phyloP scores from a whole-genome alignment of 306 rosid species.

The Carpinus fangiana region DNA sequence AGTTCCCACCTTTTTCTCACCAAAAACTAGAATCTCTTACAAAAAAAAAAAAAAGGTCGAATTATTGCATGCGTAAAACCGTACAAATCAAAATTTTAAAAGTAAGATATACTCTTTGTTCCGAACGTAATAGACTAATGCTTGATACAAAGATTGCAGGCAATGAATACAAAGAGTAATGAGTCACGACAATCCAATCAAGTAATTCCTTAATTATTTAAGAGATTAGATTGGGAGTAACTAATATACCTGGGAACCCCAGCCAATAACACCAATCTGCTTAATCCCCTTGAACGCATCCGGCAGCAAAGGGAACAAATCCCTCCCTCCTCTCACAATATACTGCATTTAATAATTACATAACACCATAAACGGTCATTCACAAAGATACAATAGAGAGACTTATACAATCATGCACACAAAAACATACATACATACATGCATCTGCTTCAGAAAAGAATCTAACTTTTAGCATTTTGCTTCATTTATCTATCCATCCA shows the following conservation, averaged over 20 bases:
- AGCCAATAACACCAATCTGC: conserved; percentile 98
- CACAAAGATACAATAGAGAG: neutral
- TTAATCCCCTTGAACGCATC: conserved; percentile 90
- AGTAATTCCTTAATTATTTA: neutral
- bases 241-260: conserved; percentile 91
- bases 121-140: neutral
- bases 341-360: conserved; percentile 43
- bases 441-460: neutral
- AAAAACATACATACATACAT: neutral
- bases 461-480: neutral
- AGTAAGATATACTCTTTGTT: neutral
- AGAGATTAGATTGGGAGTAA: neutral
- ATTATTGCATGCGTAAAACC: neutral
- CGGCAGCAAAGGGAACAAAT: conserved; percentile 79
- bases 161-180: neutral
- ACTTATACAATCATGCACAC: neutral
- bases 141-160: neutral
- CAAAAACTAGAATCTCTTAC: neutral
- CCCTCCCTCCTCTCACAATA: conserved; percentile 91
- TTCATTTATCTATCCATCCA: neutral
- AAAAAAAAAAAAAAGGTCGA: neutral
- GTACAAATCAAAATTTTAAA: neutral
- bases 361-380: neutral
- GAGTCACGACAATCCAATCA: neutral
- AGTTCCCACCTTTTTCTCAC: neutral